These are phyloP conservation scores for Dissoconium aciculare DNA, from an alignment of 2,329 filamentous ascomycete genomes.

Conservation along the genomic window DNA sequence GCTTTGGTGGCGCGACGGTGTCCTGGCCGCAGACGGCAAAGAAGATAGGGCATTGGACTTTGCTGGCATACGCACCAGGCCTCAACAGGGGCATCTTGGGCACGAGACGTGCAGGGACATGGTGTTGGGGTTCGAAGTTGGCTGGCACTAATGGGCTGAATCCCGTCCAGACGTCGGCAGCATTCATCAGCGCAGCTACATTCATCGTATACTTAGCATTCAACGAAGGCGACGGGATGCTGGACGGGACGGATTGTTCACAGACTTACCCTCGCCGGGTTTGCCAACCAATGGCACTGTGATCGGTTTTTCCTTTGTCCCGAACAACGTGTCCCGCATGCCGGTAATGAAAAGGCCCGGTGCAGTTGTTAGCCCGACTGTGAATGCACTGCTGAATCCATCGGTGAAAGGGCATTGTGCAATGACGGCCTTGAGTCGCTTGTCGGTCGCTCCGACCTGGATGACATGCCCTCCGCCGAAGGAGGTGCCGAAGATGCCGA, in stretches of 20 bases:
- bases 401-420: slow-evolving; percentile 15
- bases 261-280: slow-evolving; percentile 1
- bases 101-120: not conserved
- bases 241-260: no score
- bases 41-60: slow-evolving; percentile 1
- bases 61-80: not conserved
- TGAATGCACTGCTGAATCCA: not conserved
- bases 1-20: not conserved
- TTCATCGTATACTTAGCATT: not conserved
- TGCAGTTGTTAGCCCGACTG: not conserved
- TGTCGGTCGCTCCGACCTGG: slow-evolving; percentile 26
- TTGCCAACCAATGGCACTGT: not conserved
- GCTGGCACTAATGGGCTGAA: not conserved
- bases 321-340: not conserved
- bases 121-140: not conserved
- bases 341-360: not conserved
- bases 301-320: slow-evolving; percentile 1
- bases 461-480: slow-evolving; percentile 29
- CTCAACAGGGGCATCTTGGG: not conserved
- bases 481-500: slow-evolving; percentile 27
- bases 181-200: not conserved
- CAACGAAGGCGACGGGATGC: no score
- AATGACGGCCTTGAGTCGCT: slow-evolving; percentile 28
- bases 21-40: not conserved
- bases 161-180: not conserved